Conservation (phyloP, 176 grass and related monocot species). For the Oryza longistaminata region DNA sequence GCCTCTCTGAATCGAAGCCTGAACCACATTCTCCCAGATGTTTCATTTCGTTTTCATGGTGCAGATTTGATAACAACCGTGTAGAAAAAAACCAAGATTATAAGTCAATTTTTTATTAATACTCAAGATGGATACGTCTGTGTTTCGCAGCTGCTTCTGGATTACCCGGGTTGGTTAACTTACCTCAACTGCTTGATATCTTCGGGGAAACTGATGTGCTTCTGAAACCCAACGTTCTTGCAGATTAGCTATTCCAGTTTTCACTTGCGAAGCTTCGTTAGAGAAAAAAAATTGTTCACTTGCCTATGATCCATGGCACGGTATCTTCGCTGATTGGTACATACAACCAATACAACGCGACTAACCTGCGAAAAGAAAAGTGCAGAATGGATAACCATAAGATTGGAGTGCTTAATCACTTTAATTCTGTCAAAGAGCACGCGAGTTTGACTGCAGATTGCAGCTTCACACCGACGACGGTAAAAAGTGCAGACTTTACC, state of each 20-base stretch:
- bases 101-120: background rate
- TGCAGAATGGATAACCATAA: background rate
- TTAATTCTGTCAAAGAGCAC: constrained; percentile 4
- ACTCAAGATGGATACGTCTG: background rate
- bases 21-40: background rate
- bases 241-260: background rate
- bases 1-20: background rate
- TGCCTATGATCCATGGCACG: background rate
- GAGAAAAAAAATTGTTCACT: background rate
- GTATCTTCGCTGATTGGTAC: constrained; percentile 19
- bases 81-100: background rate
- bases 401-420: background rate
- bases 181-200: constrained; percentile 22
- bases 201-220: background rate
- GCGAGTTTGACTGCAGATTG: constrained; percentile 7
- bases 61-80: background rate
- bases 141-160: background rate
- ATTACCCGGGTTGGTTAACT: constrained; percentile 27
- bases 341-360: background rate
- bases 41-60: background rate
- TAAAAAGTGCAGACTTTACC: background rate
- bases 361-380: background rate
- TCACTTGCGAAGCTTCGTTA: background rate
- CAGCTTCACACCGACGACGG: constrained; percentile 25
- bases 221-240: background rate